Conservation (phyloP, 2,329 filamentous ascomycete species). For the Polytolypa hystricis region DNA sequence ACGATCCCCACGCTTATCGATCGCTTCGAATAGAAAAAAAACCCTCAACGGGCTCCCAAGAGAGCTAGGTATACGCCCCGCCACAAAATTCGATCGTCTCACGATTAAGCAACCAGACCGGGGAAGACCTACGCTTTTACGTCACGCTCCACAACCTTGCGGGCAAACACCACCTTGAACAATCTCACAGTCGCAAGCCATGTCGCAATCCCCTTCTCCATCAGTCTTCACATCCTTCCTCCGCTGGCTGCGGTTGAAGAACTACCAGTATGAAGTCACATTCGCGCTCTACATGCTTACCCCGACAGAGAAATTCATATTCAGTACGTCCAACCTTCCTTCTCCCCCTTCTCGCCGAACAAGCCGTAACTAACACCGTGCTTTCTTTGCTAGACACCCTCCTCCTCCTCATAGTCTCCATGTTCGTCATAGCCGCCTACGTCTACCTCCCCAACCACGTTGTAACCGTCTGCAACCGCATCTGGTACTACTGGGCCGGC, state of each 20-base stretch:
- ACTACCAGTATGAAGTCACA: conserved; percentile 97
- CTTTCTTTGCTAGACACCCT: conserved; percentile 60
- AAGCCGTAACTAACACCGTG: conserved; percentile 3
- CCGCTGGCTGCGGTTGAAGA: conserved; percentile 85
- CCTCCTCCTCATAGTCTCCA: conserved; percentile 77
- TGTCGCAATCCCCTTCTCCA: conserved; percentile 18
- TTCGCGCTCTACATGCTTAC: conserved; percentile 97
- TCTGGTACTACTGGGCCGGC: conserved; percentile 91
- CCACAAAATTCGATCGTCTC: too few relatives aligned
- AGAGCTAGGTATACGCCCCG: too few relatives aligned
- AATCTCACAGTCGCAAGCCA: too few relatives aligned
- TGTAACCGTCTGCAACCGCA: conserved; percentile 66
- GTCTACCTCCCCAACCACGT: conserved; percentile 93
- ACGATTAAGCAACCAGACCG: too few relatives aligned
- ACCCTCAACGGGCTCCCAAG: too few relatives aligned
- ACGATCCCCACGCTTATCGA: too few relatives aligned
- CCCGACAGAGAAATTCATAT: conserved; percentile 88
- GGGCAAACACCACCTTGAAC: too few relatives aligned
- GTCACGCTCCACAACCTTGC: too few relatives aligned
- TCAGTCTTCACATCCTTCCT: conserved; percentile 45
- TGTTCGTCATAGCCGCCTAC: conserved; percentile 74
- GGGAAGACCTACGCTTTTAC: too few relatives aligned
- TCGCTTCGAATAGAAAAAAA: too few relatives aligned
- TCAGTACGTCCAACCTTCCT: conserved; percentile 55
- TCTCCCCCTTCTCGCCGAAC: conserved; percentile 3